A percentile compares a stretch with the other conserved stretches of the same genome.
These are phyloP conservation scores for Dittrichia graveolens DNA, from an alignment of 129 eudicot genomes.

Conservation along the genomic window DNA sequence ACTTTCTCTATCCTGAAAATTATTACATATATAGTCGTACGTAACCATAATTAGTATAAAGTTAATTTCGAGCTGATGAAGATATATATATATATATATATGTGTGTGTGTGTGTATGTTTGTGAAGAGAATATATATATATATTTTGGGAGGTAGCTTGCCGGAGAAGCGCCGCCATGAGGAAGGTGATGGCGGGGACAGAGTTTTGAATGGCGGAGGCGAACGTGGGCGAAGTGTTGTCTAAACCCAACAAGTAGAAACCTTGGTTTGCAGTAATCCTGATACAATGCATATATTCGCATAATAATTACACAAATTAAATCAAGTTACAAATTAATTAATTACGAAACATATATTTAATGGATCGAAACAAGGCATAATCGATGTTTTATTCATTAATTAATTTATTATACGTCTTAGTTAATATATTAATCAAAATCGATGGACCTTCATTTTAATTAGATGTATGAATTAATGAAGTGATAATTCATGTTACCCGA, in stretches of 20 bases:
- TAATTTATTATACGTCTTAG: too few relatives aligned
- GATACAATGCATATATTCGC: constrained; percentile 1
- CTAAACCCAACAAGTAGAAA: constrained; percentile 87
- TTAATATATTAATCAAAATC: too few relatives aligned
- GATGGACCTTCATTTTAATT: too few relatives aligned
- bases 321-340: neutral
- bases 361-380: too few relatives aligned
- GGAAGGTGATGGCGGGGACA: constrained; percentile 93
- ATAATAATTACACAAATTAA: neutral
- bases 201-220: constrained; percentile 98
- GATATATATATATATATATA: neutral
- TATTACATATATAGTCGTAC: neutral
- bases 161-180: constrained; percentile 85
- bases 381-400: too few relatives aligned
- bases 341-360: too few relatives aligned
- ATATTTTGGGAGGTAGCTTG: constrained; percentile 26
- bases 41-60: neutral
- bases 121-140: neutral
- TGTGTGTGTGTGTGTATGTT: neutral
- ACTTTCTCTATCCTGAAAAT: constrained; percentile 82
- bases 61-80: too few relatives aligned
- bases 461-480: neutral
- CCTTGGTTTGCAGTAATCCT: constrained; percentile 95
- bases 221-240: constrained; percentile 91
- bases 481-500: constrained; percentile 57